Conservation (phyloP, 164 flowering plant species). For the Sedum album region DNA sequence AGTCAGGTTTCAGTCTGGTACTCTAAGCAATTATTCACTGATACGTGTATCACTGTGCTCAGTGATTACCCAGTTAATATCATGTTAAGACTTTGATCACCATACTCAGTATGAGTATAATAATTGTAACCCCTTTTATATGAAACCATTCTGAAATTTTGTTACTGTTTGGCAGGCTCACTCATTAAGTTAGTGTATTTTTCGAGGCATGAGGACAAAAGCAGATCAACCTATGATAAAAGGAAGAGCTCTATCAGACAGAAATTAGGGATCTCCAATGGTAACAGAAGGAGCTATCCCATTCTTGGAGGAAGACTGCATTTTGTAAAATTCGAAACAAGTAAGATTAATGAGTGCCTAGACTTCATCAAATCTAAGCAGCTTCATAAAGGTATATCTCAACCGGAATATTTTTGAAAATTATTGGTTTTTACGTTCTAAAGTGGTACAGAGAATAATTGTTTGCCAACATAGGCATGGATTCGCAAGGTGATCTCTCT, state of each 20-base stretch:
- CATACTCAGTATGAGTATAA: background rate
- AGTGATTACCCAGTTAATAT: background rate
- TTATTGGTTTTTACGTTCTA: constrained; percentile 10
- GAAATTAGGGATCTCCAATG: constrained; percentile 61
- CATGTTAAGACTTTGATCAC: background rate
- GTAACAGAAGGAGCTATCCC: constrained; percentile 73
- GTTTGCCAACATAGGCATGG: constrained; percentile 21
- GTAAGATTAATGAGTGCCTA: constrained; percentile 76
- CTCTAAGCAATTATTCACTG: too few species aligned
- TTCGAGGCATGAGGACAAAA: constrained; percentile 82
- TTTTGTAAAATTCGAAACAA: constrained; percentile 98
- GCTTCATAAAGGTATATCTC: constrained; percentile 60
- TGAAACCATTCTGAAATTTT: background rate
- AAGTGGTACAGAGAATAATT: constrained; percentile 18
- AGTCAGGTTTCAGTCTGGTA: background rate
- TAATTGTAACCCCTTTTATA: background rate
- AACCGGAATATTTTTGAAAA: background rate
- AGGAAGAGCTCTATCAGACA: constrained; percentile 55
- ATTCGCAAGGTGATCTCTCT: constrained; percentile 40
- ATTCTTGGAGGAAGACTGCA: constrained; percentile 96
- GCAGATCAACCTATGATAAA: constrained; percentile 43
- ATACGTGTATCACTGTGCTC: background rate
- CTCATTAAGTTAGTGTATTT: constrained; percentile 91
- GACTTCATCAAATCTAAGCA: constrained; percentile 90
- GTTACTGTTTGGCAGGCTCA: constrained; percentile 54